These are phyloP conservation scores for Laguncularia racemosa DNA, from an alignment of 345 rosid genomes.

Conservation along the genomic window DNA sequence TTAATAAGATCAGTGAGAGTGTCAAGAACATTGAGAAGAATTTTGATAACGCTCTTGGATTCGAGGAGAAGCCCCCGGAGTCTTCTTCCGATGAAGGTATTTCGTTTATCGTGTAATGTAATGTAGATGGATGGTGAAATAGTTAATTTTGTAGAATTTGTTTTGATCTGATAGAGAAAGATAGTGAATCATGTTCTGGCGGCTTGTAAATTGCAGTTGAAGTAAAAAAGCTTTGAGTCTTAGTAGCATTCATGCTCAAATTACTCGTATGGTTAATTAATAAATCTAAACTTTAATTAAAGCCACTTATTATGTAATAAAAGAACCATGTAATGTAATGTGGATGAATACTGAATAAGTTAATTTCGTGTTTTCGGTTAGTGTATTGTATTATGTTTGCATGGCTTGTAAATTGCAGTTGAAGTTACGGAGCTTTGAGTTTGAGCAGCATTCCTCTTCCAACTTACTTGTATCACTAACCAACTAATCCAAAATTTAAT, in stretches of 20 bases:
- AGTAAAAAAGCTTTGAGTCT: not conserved
- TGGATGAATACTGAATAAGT: not conserved
- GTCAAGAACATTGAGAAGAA: conserved; percentile 98
- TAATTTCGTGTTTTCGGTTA: not conserved
- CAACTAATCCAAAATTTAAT: no score
- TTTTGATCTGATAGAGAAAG: not conserved
- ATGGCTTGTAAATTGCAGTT: not conserved
- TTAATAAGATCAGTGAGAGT: conserved; percentile 96
- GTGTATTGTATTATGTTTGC: not conserved
- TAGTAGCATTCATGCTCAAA: not conserved
- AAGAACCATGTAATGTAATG: no score
- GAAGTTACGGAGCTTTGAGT: not conserved
- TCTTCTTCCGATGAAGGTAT: conserved; percentile 54
- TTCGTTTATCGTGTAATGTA: not conserved
- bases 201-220: not conserved
- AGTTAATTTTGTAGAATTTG: not conserved
- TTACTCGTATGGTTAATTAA: no score
- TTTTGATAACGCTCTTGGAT: conserved; percentile 92
- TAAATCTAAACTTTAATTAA: no score
- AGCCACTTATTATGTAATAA: no score
- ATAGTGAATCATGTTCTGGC: not conserved
- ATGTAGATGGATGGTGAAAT: not conserved
- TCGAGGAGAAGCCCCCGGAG: conserved; percentile 65
- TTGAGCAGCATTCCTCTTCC: not conserved
- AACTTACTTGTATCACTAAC: not conserved